Evolutionary conservation across 352 stramenopile genomes (phyloP).

Genomic region (Phytopythium kandeliae): DNA sequence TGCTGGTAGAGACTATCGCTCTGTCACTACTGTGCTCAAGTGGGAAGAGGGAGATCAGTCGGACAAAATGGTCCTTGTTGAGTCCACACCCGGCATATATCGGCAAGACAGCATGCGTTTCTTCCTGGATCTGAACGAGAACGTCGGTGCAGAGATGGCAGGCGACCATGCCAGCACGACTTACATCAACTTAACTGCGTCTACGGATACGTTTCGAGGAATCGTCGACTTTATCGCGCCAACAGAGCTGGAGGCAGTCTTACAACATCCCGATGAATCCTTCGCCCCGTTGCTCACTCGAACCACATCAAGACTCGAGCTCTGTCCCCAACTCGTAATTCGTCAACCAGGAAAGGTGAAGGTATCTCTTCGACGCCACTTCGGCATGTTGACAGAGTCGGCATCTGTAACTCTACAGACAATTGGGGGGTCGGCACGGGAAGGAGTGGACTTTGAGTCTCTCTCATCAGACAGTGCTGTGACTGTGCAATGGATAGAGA

Average conservation of each 20-base stretch:
- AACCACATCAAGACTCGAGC: conserved; percentile 41
- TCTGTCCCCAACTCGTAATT: conserved; percentile 39
- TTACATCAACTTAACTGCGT: conserved; percentile 37
- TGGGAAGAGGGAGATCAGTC: conserved; percentile 51
- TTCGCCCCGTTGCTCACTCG: conserved; percentile 46
- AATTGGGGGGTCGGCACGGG: conserved; percentile 38
- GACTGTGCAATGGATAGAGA: conserved; percentile 27
- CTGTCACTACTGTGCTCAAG: conserved; percentile 21
- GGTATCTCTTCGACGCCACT: conserved; percentile 47
- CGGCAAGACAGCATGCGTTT: conserved; percentile 27
- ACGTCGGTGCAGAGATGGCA: conserved; percentile 15
- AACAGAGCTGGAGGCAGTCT: conserved; percentile 22
- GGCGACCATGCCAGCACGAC: conserved; percentile 23
- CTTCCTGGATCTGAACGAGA: conserved; percentile 26
- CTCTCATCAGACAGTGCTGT: conserved; percentile 9
- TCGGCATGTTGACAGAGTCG: conserved; percentile 20
- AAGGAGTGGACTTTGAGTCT: conserved; percentile 43
- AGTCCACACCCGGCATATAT: conserved; percentile 24
- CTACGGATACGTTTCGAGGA: conserved; percentile 26
- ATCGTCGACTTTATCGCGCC: conserved; percentile 50
- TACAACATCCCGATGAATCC: conserved; percentile 31
- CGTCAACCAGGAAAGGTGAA: conserved; percentile 25
- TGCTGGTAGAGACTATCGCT: conserved; percentile 42
- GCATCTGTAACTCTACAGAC: conserved; percentile 31
- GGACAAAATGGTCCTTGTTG: conserved; percentile 44